Conservation (phyloP, 1,284 basidiomycete species). For the Neotropicomus parvogracilis region DNA sequence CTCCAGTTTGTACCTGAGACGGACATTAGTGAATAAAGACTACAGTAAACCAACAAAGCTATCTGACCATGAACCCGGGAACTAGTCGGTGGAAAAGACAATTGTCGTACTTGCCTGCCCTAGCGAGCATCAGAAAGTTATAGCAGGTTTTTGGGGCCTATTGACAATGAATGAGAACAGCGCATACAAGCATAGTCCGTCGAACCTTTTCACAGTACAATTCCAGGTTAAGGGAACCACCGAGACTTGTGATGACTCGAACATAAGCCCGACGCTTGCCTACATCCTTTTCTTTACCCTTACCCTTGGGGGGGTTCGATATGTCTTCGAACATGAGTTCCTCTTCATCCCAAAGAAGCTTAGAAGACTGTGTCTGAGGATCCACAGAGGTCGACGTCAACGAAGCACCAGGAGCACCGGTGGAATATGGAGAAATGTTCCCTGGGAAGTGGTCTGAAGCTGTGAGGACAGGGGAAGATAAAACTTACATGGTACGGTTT, state of each 20-base stretch:
- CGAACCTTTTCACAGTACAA: conserved; percentile 84
- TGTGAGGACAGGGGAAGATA: conserved; percentile 2
- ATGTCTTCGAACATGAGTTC: conserved; percentile 93
- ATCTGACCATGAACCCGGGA: conserved; percentile 90
- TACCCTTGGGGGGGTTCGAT: conserved; percentile 68
- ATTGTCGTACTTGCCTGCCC: conserved; percentile 86
- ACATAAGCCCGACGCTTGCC: conserved; percentile 88
- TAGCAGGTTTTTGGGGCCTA: conserved; percentile 97
- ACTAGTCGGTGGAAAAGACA: conserved; percentile 91
- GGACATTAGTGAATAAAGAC: background rate
- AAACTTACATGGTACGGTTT: conserved; percentile 60
- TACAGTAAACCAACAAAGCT: background rate
- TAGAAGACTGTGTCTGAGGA: conserved; percentile 72
- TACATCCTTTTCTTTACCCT: conserved; percentile 89
- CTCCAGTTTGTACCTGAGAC: conserved; percentile 85
- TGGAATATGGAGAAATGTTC: conserved; percentile 90
- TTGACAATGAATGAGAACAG: conserved; percentile 1
- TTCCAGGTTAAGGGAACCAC: conserved; percentile 85
- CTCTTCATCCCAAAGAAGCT: conserved; percentile 89
- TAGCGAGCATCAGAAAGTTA: conserved; percentile 92
- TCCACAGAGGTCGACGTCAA: conserved; percentile 91
- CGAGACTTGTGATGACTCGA: conserved; percentile 86
- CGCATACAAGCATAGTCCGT: background rate
- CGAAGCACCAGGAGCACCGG: conserved; percentile 87
- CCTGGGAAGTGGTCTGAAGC: conserved; percentile 43